These are phyloP conservation scores for Skeletonema potamos DNA, from an alignment of 108 stramenopile genomes.

Conservation along the genomic window DNA sequence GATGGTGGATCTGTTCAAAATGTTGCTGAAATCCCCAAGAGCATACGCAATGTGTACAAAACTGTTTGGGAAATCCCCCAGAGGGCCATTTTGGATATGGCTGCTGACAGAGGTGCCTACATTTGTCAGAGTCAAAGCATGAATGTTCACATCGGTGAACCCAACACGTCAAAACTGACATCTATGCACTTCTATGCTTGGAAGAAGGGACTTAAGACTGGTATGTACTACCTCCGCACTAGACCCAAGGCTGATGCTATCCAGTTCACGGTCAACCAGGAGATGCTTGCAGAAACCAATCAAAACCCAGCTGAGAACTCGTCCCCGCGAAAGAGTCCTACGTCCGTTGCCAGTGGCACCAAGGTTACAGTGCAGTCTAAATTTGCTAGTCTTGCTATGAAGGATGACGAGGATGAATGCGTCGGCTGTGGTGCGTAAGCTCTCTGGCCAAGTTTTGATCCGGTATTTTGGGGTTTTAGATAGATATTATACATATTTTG, in stretches of 20 bases:
- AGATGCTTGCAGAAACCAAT: conserved; percentile 65
- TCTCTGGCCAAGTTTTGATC: neutral
- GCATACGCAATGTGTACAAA: conserved; percentile 96
- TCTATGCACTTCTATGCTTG: conserved; percentile 99
- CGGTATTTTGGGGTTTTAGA: neutral
- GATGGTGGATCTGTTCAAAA: conserved; percentile 96
- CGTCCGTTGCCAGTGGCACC: conserved; percentile 16
- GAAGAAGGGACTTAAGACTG: conserved; percentile 99
- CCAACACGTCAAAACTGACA: conserved; percentile 90
- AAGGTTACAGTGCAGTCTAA: conserved; percentile 39
- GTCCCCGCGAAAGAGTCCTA: conserved; percentile 32
- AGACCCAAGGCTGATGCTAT: conserved; percentile 99
- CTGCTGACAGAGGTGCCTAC: conserved; percentile 98
- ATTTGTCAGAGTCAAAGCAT: conserved; percentile 99
- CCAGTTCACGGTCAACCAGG: conserved; percentile 98
- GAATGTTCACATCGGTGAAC: conserved; percentile 99
- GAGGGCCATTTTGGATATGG: conserved; percentile 94
- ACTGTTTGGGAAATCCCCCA: conserved; percentile 99
- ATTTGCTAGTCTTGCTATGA: conserved; percentile 52
- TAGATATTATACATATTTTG: conserved; percentile 1
- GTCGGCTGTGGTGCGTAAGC: conserved; percentile 88
- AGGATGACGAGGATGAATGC: conserved; percentile 85
- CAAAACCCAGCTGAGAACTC: conserved; percentile 39
- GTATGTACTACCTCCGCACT: conserved; percentile 99
- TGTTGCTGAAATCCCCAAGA: conserved; percentile 88